phyloP scores from a whole-genome alignment of 345 rosid genomes.

The Gossypium arboreum region DNA sequence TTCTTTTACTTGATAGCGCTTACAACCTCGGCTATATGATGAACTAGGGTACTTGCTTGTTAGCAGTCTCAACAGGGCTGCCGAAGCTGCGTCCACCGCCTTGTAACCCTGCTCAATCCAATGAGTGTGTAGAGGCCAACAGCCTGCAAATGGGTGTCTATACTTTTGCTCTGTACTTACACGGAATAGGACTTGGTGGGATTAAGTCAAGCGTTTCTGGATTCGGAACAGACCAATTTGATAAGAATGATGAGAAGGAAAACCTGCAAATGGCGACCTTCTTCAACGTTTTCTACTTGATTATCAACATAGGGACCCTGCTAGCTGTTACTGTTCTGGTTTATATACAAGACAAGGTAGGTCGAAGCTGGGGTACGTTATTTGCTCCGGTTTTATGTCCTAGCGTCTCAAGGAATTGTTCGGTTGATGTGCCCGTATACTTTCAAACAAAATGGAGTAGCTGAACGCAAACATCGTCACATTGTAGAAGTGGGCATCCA shows the following conservation, averaged over 20 bases:
- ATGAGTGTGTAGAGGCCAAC: slow-evolving; percentile 18
- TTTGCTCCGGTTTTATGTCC: neutral
- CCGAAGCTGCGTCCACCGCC: slow-evolving; percentile 11
- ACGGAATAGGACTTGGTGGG: slow-evolving; percentile 13
- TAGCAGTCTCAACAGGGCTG: slow-evolving; percentile 11
- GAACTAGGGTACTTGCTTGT: slow-evolving; percentile 15
- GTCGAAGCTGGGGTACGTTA: slow-evolving; percentile 22
- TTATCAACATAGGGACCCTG: slow-evolving; percentile 15
- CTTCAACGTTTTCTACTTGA: slow-evolving; percentile 13
- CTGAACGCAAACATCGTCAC: no score
- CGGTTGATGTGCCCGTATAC: no score
- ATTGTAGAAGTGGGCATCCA: no score
- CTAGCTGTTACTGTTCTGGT: slow-evolving; percentile 22
- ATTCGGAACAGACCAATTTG: slow-evolving; percentile 22
- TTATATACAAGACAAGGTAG: slow-evolving; percentile 15
- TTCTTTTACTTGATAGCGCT: neutral
- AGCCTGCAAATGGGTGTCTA: slow-evolving; percentile 17
- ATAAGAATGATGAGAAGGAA: slow-evolving; percentile 19
- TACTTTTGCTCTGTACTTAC: neutral
- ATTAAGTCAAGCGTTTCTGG: slow-evolving; percentile 23
- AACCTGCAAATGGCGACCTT: slow-evolving; percentile 11
- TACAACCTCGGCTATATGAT: neutral
- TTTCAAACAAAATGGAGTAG: no score
- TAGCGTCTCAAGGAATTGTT: no score
- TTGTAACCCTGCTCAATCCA: slow-evolving; percentile 4